Base-by-base conservation (phyloP, 768 basidiomycete genomes). In the Suillus variegatus region DNA sequence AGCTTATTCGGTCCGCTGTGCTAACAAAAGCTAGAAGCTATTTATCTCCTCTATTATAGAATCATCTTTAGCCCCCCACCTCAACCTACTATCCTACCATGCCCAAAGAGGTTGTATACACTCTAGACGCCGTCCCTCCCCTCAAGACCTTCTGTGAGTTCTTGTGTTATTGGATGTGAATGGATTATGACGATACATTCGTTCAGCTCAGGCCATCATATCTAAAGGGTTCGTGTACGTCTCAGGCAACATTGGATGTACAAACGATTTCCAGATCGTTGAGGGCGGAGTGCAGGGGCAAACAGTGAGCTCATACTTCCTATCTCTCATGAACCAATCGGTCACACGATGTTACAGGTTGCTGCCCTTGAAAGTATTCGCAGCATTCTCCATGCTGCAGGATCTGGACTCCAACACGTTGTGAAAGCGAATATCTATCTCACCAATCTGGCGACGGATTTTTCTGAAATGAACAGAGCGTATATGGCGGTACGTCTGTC, bases 361-460 rank as follows among this genome's bases (percentile, higher is more conserved):
- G 74, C 71, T 0, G 80, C 81, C 6, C 68, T 83, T 9, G 70
- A 74, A n/a, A 83, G 83, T 69, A 73, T 83, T 64, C 66, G 66
- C 46, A 73, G 70, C 44, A 67, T 82, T 16, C 74, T 84, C 18
- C 67, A 74, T 35, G 80, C 77, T 1, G 76, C 80, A 0, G 82
- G 82, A 5, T 78, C 79, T 0, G 69, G 67, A 32, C 69, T 81
- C 22, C 74, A 77, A 41, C 70, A 80, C 56, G 67, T 82, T 38
- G 65, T 83, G 66, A 83, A 83, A 68, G 78, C 73, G 57, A 84
- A 76, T 49, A 67, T 80, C 32, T 84, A 78, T 72, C 61, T 83
- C 64, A 68, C 72, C 0, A 70, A 84, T 68, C 65, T 83, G 64
- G 36, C 60, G 7, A 71, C 75, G 41, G 80, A 84, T 66, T 80